Evolutionary conservation across 2,329 filamentous ascomycete species (phyloP).

Genomic region (Chalaropsis ovoidea): DNA sequence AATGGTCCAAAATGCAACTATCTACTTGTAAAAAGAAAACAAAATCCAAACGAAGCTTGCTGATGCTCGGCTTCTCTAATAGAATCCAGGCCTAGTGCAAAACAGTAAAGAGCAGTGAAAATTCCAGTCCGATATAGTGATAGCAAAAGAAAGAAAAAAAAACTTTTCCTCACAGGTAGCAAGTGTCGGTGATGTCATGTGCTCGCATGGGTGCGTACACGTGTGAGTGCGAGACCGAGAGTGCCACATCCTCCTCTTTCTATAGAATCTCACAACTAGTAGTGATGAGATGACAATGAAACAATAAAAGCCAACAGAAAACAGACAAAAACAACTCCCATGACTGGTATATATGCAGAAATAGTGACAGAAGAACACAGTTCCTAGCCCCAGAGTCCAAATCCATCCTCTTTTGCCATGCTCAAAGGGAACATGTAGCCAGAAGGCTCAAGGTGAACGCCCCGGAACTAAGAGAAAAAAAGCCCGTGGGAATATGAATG

Average conservation of each 20-base stretch:
- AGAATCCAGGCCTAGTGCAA: constrained; percentile 11
- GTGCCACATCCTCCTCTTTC: constrained; percentile 16
- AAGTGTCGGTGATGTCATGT: background rate
- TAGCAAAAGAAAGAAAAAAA: constrained; percentile 1
- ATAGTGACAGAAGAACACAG: background rate
- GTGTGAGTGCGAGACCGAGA: background rate
- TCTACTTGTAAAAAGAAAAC: background rate
- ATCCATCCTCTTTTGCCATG: background rate
- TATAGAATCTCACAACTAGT: constrained; percentile 2
- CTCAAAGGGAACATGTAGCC: constrained; percentile 4
- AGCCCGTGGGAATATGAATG: background rate
- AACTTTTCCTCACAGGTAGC: background rate
- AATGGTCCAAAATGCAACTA: background rate
- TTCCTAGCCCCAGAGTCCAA: background rate
- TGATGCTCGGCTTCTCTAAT: constrained; percentile 13
- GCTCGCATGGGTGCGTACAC: background rate
- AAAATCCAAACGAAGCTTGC: background rate
- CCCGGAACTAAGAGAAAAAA: background rate
- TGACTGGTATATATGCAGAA: background rate
- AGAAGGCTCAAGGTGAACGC: background rate
- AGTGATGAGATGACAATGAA: constrained; percentile 8
- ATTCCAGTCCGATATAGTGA: constrained; percentile 9
- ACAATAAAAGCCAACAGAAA: constrained; percentile 16
- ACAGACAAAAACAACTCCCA: constrained; percentile 13
- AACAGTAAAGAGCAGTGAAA: constrained; percentile 4